phyloP scores from a whole-genome alignment of 805 yeast species.

The Nakazawaea populi region DNA sequence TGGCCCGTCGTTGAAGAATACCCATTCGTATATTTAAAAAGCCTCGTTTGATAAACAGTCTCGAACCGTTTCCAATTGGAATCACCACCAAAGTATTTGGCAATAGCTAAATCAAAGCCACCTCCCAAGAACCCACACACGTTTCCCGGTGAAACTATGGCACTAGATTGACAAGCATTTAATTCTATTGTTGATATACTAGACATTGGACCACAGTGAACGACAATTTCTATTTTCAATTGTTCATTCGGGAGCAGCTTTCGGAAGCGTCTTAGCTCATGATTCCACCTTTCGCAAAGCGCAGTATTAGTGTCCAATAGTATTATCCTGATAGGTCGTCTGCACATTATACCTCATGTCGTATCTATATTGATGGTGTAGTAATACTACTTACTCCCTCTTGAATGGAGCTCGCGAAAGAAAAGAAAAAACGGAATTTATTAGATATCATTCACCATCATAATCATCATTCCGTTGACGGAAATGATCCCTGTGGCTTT shows the following conservation, averaged over 20 bases:
- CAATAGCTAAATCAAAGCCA: conserved; percentile 39
- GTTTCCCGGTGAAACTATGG: conserved; percentile 46
- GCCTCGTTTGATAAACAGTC: conserved; percentile 12
- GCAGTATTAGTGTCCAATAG: conserved; percentile 17
- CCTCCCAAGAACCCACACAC: conserved; percentile 46
- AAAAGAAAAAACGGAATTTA: too few relatives aligned
- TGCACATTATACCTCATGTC: neutral
- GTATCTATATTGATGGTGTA: too few relatives aligned
- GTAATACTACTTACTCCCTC: too few relatives aligned
- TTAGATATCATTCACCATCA: too few relatives aligned
- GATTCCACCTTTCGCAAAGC: conserved; percentile 17
- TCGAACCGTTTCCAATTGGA: conserved; percentile 19
- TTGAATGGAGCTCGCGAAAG: too few relatives aligned
- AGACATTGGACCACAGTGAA: conserved; percentile 17
- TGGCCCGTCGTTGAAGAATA: conserved; percentile 24
- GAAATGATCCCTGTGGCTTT: too few relatives aligned
- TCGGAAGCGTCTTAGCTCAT: conserved; percentile 12
- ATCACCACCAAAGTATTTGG: conserved; percentile 18
- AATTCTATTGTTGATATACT: conserved; percentile 9
- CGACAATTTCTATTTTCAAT: conserved; percentile 15
- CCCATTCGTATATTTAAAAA: conserved; percentile 19
- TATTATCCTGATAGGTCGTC: conserved; percentile 13
- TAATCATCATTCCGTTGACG: too few relatives aligned
- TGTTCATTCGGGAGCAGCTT: conserved; percentile 1
- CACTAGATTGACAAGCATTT: conserved; percentile 7